Evolutionary conservation across 2,329 filamentous ascomycete genomes (phyloP).

Genomic region (Aspergillus cejpii): DNA sequence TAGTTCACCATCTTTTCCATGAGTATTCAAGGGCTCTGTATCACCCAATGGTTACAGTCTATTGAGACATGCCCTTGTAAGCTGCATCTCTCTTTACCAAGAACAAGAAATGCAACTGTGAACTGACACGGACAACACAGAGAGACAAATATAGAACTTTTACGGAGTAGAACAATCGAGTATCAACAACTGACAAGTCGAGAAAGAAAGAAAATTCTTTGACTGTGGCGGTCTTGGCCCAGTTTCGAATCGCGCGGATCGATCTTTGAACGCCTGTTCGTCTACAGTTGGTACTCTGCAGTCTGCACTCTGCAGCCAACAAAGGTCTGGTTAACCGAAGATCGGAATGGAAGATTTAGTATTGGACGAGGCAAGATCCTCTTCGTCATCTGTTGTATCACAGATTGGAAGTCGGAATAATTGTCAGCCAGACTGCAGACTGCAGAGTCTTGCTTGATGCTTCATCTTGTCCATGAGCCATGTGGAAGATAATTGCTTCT

Average conservation of each 20-base stretch:
- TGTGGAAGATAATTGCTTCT: too few species aligned
- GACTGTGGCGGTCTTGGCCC: background rate
- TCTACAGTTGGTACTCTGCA: too few species aligned
- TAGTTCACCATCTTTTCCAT: too few species aligned
- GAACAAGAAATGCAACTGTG: background rate
- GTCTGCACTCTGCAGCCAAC: too few species aligned
- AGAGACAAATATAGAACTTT: background rate
- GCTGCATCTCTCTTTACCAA: too few species aligned
- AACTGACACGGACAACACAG: background rate
- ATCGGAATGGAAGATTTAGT: background rate
- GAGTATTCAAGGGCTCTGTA: too few species aligned
- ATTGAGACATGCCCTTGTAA: background rate
- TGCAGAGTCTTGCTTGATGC: background rate
- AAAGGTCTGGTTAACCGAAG: background rate
- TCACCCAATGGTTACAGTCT: background rate
- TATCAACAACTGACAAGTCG: background rate
- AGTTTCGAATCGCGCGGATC: constrained; percentile 6
- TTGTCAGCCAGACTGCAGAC: background rate
- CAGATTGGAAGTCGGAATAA: too few species aligned
- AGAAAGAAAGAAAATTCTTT: background rate
- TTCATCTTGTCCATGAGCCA: too few species aligned
- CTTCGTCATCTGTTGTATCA: too few species aligned
- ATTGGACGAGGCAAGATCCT: background rate
- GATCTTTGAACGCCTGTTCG: constrained; percentile 10
- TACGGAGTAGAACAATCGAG: background rate